These are phyloP conservation scores for Fraxinus excelsior DNA, from an alignment of 257 asterid species.

Conservation along the genomic window DNA sequence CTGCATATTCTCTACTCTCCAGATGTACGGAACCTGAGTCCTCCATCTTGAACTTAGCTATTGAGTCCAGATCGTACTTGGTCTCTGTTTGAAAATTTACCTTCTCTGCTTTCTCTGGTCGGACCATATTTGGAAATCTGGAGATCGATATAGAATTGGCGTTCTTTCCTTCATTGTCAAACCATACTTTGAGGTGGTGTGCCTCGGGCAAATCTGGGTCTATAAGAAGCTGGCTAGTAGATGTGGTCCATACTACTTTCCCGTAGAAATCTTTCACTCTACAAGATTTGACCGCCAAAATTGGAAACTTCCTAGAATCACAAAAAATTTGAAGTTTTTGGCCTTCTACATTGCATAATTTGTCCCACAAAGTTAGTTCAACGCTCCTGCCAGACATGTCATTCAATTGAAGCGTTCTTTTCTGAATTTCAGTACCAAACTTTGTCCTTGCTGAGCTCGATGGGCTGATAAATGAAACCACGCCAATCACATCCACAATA, in stretches of 20 bases:
- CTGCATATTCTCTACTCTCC: slow-evolving; percentile 29
- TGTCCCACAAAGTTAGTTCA: slow-evolving; percentile 90
- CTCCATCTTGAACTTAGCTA: slow-evolving; percentile 48
- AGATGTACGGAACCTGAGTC: slow-evolving; percentile 40
- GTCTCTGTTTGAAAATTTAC: slow-evolving; percentile 54
- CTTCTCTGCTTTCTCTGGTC: slow-evolving; percentile 70
- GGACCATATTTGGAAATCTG: slow-evolving; percentile 49
- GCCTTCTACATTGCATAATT: slow-evolving; percentile 79
- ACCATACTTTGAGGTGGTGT: slow-evolving; percentile 64
- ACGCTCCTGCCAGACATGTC: slow-evolving; percentile 92
- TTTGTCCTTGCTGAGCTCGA: slow-evolving; percentile 71
- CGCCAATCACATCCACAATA: slow-evolving; percentile 73
- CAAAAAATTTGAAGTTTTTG: slow-evolving; percentile 69
- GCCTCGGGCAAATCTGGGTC: slow-evolving; percentile 87
- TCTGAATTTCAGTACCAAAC: slow-evolving; percentile 73
- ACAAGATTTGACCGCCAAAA: slow-evolving; percentile 80
- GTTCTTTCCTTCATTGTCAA: slow-evolving; percentile 66
- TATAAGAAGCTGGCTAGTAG: slow-evolving; percentile 62
- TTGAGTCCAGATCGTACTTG: slow-evolving; percentile 44
- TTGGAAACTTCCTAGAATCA: slow-evolving; percentile 71
- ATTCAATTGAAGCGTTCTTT: slow-evolving; percentile 76
- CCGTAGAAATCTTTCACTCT: slow-evolving; percentile 78
- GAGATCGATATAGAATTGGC: slow-evolving; percentile 60
- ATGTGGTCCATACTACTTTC: slow-evolving; percentile 71
- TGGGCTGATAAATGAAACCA: slow-evolving; percentile 74